Evolutionary conservation across 345 rosid genomes (phyloP).

Genomic region (Aquilaria malaccensis): DNA sequence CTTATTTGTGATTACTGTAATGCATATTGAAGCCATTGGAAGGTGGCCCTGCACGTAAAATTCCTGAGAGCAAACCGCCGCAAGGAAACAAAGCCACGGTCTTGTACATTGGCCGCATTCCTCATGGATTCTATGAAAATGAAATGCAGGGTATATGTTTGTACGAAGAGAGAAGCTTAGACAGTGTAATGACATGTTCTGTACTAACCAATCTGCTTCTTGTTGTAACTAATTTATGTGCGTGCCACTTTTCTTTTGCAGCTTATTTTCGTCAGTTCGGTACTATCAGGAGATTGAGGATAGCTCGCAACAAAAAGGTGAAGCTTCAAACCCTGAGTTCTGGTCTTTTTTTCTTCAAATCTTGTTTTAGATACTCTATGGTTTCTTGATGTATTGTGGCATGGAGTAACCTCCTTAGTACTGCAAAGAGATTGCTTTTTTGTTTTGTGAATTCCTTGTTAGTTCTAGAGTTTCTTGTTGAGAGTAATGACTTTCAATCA

Average conservation of each 20-base stretch:
- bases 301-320: slow-evolving; percentile 87
- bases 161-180: not conserved
- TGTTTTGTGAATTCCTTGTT: not conserved
- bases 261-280: slow-evolving; percentile 88
- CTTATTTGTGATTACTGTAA: not conserved
- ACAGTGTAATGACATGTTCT: not conserved
- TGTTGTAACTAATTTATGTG: not conserved
- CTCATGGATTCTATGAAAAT: slow-evolving; percentile 87
- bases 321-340: not conserved
- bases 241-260: slow-evolving; percentile 11
- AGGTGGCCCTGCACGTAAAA: slow-evolving; percentile 62
- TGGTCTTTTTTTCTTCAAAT: not conserved
- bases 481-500: too few relatives aligned
- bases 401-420: not conserved
- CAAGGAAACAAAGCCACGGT: slow-evolving; percentile 42
- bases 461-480: not conserved
- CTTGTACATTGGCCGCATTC: slow-evolving; percentile 79
- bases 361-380: not conserved
- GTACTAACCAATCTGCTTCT: too few relatives aligned
- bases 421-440: not conserved
- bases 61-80: slow-evolving; percentile 26
- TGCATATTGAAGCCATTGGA: slow-evolving; percentile 50
- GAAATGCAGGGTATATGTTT: slow-evolving; percentile 64
- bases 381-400: not conserved
- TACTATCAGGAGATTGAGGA: slow-evolving; percentile 63